These are phyloP conservation scores for Mortierella sp. DNA, from an alignment of 371 early-diverging fungal species.

Conservation along the genomic window DNA sequence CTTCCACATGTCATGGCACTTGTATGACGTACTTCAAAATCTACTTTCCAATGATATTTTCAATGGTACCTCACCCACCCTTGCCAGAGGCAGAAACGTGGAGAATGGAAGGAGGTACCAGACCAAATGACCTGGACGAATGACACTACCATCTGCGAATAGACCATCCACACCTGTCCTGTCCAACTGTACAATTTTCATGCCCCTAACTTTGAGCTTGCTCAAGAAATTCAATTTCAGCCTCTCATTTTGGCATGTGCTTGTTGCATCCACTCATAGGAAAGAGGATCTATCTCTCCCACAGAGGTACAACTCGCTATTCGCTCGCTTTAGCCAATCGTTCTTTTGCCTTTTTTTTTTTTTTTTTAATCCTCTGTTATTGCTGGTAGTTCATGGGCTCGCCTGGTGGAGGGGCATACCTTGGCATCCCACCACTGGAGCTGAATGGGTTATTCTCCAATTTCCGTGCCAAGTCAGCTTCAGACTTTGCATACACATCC, in stretches of 20 bases:
- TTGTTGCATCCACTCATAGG: background rate
- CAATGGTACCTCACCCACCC: background rate
- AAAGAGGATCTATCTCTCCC: background rate
- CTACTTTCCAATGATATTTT: background rate
- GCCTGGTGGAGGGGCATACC: background rate
- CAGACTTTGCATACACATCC: slow-evolving; percentile 33
- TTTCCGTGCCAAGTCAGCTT: slow-evolving; percentile 10
- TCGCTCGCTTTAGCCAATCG: slow-evolving; percentile 4
- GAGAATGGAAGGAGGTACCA: background rate
- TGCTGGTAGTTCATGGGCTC: background rate
- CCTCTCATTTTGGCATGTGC: slow-evolving; percentile 24
- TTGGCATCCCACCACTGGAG: background rate
- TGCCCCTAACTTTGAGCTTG: background rate
- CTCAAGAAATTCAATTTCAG: background rate
- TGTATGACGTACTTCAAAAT: background rate
- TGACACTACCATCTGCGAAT: background rate
- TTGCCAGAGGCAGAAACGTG: background rate
- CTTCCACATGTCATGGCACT: background rate
- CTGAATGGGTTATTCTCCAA: background rate
- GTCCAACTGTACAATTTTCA: background rate
- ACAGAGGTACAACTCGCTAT: background rate
- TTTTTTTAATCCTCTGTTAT: background rate
- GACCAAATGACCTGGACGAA: background rate
- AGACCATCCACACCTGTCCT: background rate
- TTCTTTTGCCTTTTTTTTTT: background rate